These are phyloP conservation scores for Lodderomyces margitis DNA, from an alignment of 1,139 yeast genomes.

Conservation along the genomic window DNA sequence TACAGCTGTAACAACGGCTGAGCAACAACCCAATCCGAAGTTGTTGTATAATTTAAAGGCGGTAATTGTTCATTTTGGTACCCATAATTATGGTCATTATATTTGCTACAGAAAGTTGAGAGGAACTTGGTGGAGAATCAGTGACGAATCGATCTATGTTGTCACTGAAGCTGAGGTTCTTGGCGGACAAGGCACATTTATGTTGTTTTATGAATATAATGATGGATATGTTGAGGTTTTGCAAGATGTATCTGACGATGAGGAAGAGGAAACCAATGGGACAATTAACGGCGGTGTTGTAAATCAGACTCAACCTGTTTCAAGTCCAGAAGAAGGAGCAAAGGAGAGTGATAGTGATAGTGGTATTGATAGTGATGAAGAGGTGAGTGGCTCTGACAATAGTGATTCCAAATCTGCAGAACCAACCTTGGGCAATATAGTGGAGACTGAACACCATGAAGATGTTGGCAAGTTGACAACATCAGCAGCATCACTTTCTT, in stretches of 20 bases:
- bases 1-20: slow-evolving; percentile 6
- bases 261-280: slow-evolving; percentile 21
- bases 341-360: slow-evolving; percentile 21
- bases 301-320: not conserved
- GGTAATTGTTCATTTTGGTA: slow-evolving; percentile 87
- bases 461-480: not conserved
- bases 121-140: slow-evolving; percentile 92
- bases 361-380: not conserved
- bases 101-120: slow-evolving; percentile 78
- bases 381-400: not conserved
- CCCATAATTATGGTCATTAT: slow-evolving; percentile 94
- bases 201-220: slow-evolving; percentile 77
- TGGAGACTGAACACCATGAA: not conserved
- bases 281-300: slow-evolving; percentile 15
- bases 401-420: too few relatives aligned
- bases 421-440: too few relatives aligned
- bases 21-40: slow-evolving; percentile 30
- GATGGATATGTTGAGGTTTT: slow-evolving; percentile 38
- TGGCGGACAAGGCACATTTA: slow-evolving; percentile 81
- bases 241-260: slow-evolving; percentile 30
- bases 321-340: slow-evolving; percentile 13
- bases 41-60: slow-evolving; percentile 71
- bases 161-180: slow-evolving; percentile 79
- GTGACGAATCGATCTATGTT: slow-evolving; percentile 83
- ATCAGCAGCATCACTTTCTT: not conserved